phyloP scores from a whole-genome alignment of 2,329 filamentous ascomycete genomes.

The Ascosphaera pollenicola region DNA sequence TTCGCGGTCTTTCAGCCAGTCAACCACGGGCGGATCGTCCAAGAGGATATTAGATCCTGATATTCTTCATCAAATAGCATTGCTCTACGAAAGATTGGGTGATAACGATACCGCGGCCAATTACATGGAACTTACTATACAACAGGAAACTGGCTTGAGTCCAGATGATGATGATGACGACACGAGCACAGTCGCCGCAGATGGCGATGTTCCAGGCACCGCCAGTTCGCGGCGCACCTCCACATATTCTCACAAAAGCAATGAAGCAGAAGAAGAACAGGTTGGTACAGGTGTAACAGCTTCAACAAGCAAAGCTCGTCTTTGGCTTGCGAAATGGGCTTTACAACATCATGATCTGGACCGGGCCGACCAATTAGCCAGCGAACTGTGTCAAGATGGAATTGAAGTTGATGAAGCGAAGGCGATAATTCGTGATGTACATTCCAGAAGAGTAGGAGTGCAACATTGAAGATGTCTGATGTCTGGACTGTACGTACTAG shows the following conservation, averaged over 20 bases:
- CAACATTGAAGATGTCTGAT: neutral
- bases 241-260: constrained; percentile 10
- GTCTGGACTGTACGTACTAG: too few relatives aligned
- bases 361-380: constrained; percentile 58
- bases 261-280: constrained; percentile 19
- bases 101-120: constrained; percentile 61
- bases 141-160: constrained; percentile 60
- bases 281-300: constrained; percentile 63
- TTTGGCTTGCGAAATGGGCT: constrained; percentile 78
- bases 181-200: constrained; percentile 12
- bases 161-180: constrained; percentile 15
- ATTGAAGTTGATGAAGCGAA: constrained; percentile 96
- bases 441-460: constrained; percentile 39
- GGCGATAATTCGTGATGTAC: constrained; percentile 67
- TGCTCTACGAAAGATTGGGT: constrained; percentile 62
- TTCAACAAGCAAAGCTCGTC: constrained; percentile 73
- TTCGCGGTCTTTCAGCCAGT: constrained; percentile 2
- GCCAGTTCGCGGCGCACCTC: constrained; percentile 17
- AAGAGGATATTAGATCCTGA: constrained; percentile 59
- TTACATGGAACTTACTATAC: constrained; percentile 91
- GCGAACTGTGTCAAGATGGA: constrained; percentile 85
- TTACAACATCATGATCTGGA: constrained; percentile 54
- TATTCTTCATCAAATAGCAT: constrained; percentile 70
- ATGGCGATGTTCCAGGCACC: constrained; percentile 47
- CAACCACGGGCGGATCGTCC: constrained; percentile 22